phyloP scores from a whole-genome alignment of 441 rosid species.

The Erysimum cheiri region DNA sequence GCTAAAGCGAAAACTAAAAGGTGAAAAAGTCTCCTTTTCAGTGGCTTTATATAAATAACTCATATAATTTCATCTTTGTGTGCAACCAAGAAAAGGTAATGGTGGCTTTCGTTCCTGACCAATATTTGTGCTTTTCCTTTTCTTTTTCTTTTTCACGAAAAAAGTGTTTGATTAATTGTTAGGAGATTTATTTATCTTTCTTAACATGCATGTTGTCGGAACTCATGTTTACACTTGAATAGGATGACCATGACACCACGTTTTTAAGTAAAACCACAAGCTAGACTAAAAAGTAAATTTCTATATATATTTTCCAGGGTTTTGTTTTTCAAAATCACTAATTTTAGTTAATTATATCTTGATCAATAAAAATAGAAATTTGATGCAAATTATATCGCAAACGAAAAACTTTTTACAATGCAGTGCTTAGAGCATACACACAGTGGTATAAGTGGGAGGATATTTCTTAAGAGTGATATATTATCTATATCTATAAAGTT shows the following conservation, averaged over 20 bases:
- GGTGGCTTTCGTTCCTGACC: constrained; percentile 37
- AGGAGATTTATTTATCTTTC: constrained; percentile 12
- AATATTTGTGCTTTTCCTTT: constrained; percentile 34
- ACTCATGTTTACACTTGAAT: constrained; percentile 20
- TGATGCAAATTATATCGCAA: too few species aligned
- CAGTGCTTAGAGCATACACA: too few species aligned
- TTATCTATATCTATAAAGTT: too few species aligned
- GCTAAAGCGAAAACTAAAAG: constrained; percentile 7
- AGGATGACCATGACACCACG: constrained; percentile 27
- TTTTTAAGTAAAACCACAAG: not conserved
- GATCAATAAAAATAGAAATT: not conserved
- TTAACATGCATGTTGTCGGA: constrained; percentile 13
- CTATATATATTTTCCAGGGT: not conserved
- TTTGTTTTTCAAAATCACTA: not conserved
- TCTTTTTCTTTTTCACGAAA: not conserved
- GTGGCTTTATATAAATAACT: constrained; percentile 15
- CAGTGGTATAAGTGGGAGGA: too few species aligned
- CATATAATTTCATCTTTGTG: constrained; percentile 20
- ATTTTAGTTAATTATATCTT: not conserved
- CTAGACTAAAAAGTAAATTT: not conserved
- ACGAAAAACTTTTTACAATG: too few species aligned
- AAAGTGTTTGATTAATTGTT: not conserved
- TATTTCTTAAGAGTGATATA: too few species aligned
- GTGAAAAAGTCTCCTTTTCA: constrained; percentile 12
- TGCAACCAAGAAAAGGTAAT: constrained; percentile 28